Evolutionary conservation across 768 basidiomycete genomes (phyloP), one percentile per base, ranked within the genome.

Genomic region (Lepiota venenata): DNA sequence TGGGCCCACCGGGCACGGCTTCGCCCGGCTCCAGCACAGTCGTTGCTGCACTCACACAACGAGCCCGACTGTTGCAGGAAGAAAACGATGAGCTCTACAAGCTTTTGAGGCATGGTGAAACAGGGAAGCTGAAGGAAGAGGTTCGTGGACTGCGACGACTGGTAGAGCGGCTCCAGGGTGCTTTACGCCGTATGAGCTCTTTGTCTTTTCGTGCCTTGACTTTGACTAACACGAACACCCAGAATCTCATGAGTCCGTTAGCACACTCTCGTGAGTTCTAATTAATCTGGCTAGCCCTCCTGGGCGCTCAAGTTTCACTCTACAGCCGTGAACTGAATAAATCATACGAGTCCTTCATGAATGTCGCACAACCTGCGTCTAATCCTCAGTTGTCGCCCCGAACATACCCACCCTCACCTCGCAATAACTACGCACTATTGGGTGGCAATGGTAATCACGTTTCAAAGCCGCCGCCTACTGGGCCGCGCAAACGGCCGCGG

Each of bases 41-140:
- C 29, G 70, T 81, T 37, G 75, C 83, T n/a, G 91, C 91, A 0
- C 76, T 93, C 54, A 87, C 82, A 0, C 90, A 92, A 63, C 77
- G 88, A 44, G 79, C 82, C 22, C 81, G 82, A 45, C 68, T 85
- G 15, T 72, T 93, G 9, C 91, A 93, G 65, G 87, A 91, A 52
- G 91, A 93, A 68, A 93, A 93, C 56, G 90, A 93, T 60, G 91
- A 93, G 58, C 67, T 93, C 15, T 93, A 93, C 65, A 80, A 84
- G 46, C 70, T 93, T 9, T 69, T 93, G 52, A 87, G 82, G 66
- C 74, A 74, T 21, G 81, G 86, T 38, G 91, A 93, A 69, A 87
- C 88, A 0, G 91, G 90, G 4, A 84, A 80, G 64, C 65, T 93
- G 58, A 91, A 91, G 65, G 91, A 92, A 63, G 88, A 93, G 65